Evolutionary conservation across 2,329 filamentous ascomycete genomes (phyloP), one percentile per base, ranked within the genome.

Genomic region (Fusarium veterinarium): DNA sequence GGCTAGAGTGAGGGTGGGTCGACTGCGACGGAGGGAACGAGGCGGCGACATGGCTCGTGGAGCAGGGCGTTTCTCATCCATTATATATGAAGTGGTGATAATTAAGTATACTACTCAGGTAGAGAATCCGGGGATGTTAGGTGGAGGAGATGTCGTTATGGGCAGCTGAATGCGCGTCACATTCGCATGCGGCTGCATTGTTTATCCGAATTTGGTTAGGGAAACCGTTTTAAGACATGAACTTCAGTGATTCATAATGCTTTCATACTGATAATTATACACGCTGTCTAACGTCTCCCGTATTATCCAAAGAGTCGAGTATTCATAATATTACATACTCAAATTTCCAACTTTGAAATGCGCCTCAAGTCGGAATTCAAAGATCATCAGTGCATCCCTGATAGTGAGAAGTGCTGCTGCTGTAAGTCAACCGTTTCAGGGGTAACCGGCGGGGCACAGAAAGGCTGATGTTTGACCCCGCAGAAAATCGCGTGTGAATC

Each of bases 11-110:
- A 76, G 55, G 46, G 76, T 33, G 28, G 75, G 70, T 37, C 77
- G 74, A 53, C 58, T 72, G 63, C 77, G 75, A 53, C 79, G 79
- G 30, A 71, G 52, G 40, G 72, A 57, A 40, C 69, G 76, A 14
- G 68, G 42, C 42, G 76, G 69, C n/a, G 69, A 61, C 75, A 77
- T 75, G 60, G 71, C 71, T 70, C 60, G 66, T 49, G 57, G 67
- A 35, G 67, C 31, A 38, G 56, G 40, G 57, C 56, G 60, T 72
- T 81, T 81, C 70, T 81, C 80, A 49, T 81, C 78, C 80, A 81
- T 81, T 61, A 46, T 62, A 60, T 60, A 45, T 41, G 56, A 56
- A 42, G 38, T 49, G 35, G 30, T 61, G 58, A 42, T 55, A 40
- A 33, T 63, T 35, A 23, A 20, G 42, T 44, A 13, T 61, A 28